A percentile compares a stretch with the other conserved stretches of the same genome.
phyloP scores from a whole-genome alignment of 2,329 filamentous ascomycete species.

The Penicillium sp. region DNA sequence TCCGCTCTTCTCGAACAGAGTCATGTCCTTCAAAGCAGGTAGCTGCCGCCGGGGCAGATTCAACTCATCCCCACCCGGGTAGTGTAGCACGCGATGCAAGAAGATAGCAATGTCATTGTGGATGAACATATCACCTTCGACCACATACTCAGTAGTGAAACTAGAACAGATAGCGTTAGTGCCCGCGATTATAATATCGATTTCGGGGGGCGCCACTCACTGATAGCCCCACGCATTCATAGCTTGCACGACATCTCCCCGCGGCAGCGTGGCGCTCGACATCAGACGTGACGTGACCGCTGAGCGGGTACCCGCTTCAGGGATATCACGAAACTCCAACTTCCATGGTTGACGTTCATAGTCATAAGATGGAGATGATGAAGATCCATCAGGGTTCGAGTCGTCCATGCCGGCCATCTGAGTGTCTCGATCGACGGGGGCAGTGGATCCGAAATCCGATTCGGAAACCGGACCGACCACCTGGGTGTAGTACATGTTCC shows the following conservation, averaged over 20 bases:
- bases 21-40: conserved; percentile 47
- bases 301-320: conserved; percentile 52
- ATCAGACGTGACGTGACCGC: conserved; percentile 55
- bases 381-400: background rate
- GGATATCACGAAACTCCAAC: conserved; percentile 50
- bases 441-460: conserved; percentile 34
- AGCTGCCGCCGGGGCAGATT: conserved; percentile 37
- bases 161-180: conserved; percentile 35
- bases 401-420: conserved; percentile 30
- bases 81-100: conserved; percentile 54
- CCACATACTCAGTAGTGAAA: conserved; percentile 56
- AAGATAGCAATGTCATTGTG: conserved; percentile 57
- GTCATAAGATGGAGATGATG: conserved; percentile 25
- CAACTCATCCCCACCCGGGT: conserved; percentile 37
- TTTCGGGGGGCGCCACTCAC: conserved; percentile 38
- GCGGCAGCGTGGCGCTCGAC: conserved; percentile 48
- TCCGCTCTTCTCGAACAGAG: conserved; percentile 55
- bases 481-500: conserved; percentile 55
- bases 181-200: conserved; percentile 10
- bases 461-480: conserved; percentile 48
- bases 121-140: conserved; percentile 58
- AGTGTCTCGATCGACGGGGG: conserved; percentile 31
- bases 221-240: conserved; percentile 55
- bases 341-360: conserved; percentile 43
- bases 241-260: conserved; percentile 50